These are phyloP conservation scores for Aspergillus terreus DNA, from an alignment of 2,329 filamentous ascomycete genomes.

Conservation along the genomic window DNA sequence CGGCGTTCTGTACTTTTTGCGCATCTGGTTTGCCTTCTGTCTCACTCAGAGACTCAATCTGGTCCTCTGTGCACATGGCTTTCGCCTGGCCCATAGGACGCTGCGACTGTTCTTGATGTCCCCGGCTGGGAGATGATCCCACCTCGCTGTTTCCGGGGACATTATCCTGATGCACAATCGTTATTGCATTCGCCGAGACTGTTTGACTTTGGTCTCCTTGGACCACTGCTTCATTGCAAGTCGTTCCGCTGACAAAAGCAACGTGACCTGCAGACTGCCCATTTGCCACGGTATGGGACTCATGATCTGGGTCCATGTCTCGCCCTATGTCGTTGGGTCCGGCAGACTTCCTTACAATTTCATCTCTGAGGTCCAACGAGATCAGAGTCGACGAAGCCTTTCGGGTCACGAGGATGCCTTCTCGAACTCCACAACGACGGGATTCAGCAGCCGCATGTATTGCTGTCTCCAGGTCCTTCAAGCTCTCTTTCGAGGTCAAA, in stretches of 20 bases:
- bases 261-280: not conserved
- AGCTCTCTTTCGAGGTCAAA: slow-evolving; percentile 8
- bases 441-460: not conserved
- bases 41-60: no score
- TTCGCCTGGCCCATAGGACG: no score
- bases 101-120: no score
- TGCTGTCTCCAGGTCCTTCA: slow-evolving; percentile 5
- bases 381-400: slow-evolving; percentile 14
- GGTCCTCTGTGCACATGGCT: no score
- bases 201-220: no score
- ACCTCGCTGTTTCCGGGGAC: no score
- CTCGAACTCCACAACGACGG: not conserved
- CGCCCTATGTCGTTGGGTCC: not conserved
- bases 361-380: slow-evolving; percentile 10
- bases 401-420: not conserved
- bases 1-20: no score
- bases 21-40: no score
- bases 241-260: not conserved
- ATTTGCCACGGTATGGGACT: not conserved
- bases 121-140: no score
- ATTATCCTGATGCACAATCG: no score
- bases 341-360: slow-evolving; percentile 6
- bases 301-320: not conserved
- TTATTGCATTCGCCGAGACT: no score
- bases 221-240: no score